Evolutionary conservation across 805 yeast species (phyloP), one percentile per base, ranked within the genome.

Genomic region (Yamadazyma olivae): DNA sequence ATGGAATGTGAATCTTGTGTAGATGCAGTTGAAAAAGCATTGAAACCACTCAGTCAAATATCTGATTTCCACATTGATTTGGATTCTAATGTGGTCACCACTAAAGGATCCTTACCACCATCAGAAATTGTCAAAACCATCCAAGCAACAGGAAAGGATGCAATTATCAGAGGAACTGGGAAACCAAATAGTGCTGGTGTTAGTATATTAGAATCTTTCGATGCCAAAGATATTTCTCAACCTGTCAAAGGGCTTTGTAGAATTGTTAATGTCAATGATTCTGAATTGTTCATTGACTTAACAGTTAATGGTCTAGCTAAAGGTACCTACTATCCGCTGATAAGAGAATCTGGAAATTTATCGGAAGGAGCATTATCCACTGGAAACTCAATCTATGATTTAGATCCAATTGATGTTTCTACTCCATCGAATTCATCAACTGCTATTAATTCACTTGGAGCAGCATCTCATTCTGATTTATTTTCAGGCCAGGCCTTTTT

Each of bases 101-200:
- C 90, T 3, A 62, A 64, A 17, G 95, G 96, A 3, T 55, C 73
- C 1, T 69, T 75, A 3, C 80, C 96, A 4, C 98, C 98, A 1
- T 84, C 95, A 1, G 60, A 57, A 10, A 75, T 90, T 25, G 80
- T 89, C 25, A 63, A 64, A 34, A 75, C 84, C 0, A 75, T 91
- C 38, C 90, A 83, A 56, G 53, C 53, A 2, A 79, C 81, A 3
- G 96, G 97, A 1, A 76, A 79, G 45, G 97, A 91, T 53, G 96
- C 96, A 3, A 86, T 91, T 45, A 83, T 91, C 17, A 71, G 98
- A 41, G 98, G 98, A 5, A 79, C 96, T 0, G 97, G 97, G 3
- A 72, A 68, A 39, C 82, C 95, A 13, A 82, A 90, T 56, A 74
- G 85, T 14, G 95, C 97, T 0, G 96, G 96, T 0, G 98, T 90